A percentile compares a stretch with the other conserved stretches of the same genome.
Evolutionary conservation across 106 monocot genomes (phyloP).

Genomic region (Dendrobium nobile): DNA sequence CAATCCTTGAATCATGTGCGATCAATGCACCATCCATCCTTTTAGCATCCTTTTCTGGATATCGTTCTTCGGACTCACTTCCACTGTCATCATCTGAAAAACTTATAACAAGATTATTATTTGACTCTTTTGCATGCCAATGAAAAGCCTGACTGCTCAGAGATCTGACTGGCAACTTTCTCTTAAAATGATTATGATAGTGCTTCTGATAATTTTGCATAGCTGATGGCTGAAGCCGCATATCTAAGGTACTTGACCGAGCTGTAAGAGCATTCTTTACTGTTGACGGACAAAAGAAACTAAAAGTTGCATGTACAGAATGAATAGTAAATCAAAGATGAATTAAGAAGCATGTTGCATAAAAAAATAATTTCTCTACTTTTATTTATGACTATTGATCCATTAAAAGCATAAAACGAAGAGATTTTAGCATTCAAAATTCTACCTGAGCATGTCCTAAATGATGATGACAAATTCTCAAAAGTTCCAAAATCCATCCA

Average conservation of each 20-base stretch:
- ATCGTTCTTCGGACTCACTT: conserved; percentile 30
- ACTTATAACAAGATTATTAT: conserved; percentile 62
- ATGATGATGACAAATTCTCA: no score
- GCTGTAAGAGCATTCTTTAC: conserved; percentile 15
- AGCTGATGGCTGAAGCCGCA: conserved; percentile 15
- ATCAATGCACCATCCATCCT: conserved; percentile 15
- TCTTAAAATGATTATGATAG: conserved; percentile 25
- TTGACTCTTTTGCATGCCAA: conserved; percentile 42
- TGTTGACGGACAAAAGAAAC: conserved; percentile 6
- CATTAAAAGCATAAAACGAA: neutral
- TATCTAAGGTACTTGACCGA: conserved; percentile 17
- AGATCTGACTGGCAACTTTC: conserved; percentile 25
- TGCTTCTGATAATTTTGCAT: conserved; percentile 12
- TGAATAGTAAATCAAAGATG: neutral
- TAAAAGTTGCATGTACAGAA: neutral
- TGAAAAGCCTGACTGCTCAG: conserved; percentile 24
- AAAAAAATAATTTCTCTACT: neutral
- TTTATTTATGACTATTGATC: neutral
- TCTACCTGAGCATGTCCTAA: no score
- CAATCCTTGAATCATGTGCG: conserved; percentile 3
- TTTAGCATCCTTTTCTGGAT: neutral
- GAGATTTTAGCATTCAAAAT: neutral
- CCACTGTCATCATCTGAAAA: conserved; percentile 79
- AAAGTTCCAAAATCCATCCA: no score
- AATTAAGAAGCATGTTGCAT: neutral